Evolutionary conservation across 2,329 filamentous ascomycete species (phyloP).

Genomic region (Fusarium sp.): DNA sequence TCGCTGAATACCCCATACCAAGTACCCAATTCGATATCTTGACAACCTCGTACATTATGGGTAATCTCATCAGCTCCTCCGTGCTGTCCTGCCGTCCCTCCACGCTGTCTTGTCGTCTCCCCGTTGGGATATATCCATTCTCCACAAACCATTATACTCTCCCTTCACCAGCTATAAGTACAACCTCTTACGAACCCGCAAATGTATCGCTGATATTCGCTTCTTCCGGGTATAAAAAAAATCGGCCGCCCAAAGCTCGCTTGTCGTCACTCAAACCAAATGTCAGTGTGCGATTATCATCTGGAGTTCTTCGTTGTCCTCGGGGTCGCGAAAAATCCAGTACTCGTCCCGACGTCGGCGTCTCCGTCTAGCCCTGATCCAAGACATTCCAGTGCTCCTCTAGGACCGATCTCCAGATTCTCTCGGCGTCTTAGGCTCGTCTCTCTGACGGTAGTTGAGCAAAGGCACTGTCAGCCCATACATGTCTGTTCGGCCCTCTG

Average conservation of each 20-base stretch:
- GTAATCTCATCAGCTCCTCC: not conserved
- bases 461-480: constrained; percentile 90
- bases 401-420: constrained; percentile 31
- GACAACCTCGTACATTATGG: not conserved
- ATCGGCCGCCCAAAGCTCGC: constrained; percentile 15
- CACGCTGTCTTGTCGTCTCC: not conserved
- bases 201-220: constrained; percentile 7
- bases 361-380: not conserved
- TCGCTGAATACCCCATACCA: not conserved
- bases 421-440: constrained; percentile 42
- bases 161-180: not conserved
- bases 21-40: constrained; percentile 5
- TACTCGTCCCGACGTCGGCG: too few species aligned
- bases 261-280: constrained; percentile 4
- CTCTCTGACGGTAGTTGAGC: constrained; percentile 58
- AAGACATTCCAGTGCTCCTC: not conserved
- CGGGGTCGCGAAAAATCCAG: too few species aligned
- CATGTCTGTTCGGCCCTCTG: constrained; percentile 80
- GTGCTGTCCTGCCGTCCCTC: not conserved
- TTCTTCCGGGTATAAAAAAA: constrained; percentile 36
- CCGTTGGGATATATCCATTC: constrained; percentile 8
- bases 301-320: not conserved
- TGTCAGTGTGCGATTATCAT: constrained; percentile 2
- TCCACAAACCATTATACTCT: not conserved
- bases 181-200: constrained; percentile 8